phyloP scores from a whole-genome alignment of 441 rosid genomes.

The Kokia cookei region DNA sequence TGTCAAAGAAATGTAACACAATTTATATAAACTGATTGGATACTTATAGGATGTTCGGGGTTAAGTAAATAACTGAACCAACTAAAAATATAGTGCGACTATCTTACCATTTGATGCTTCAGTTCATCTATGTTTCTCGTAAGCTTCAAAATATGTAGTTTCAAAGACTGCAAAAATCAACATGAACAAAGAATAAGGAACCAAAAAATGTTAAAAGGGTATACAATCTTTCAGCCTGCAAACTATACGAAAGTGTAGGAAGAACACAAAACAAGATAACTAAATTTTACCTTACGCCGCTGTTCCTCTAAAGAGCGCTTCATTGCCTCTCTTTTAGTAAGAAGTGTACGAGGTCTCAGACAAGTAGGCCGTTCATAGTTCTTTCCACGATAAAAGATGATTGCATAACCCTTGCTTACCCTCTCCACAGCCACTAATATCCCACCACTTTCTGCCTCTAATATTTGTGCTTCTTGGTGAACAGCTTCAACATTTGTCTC shows the following conservation, averaged over 20 bases:
- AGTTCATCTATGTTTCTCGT: slow-evolving; percentile 52
- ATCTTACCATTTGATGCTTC: slow-evolving; percentile 69
- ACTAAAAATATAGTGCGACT: neutral
- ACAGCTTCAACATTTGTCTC: slow-evolving; percentile 55
- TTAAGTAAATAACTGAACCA: slow-evolving; percentile 4
- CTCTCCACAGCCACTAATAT: slow-evolving; percentile 83
- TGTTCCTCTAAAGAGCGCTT: slow-evolving; percentile 81
- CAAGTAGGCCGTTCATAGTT: slow-evolving; percentile 74
- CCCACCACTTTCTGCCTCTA: slow-evolving; percentile 95
- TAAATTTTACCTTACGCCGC: slow-evolving; percentile 56
- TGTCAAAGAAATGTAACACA: slow-evolving; percentile 13
- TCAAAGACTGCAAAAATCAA: slow-evolving; percentile 66
- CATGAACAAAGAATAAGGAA: slow-evolving; percentile 4
- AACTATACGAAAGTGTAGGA: neutral
- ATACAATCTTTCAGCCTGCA: neutral
- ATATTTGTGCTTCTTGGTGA: slow-evolving; percentile 55
- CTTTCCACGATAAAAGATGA: slow-evolving; percentile 90
- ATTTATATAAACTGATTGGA: neutral
- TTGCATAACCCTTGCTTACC: slow-evolving; percentile 82
- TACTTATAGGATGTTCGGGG: neutral
- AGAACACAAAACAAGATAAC: neutral
- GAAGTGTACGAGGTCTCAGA: slow-evolving; percentile 83
- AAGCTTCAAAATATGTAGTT: slow-evolving; percentile 87
- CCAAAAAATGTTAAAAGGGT: slow-evolving; percentile 1
- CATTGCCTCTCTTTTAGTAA: slow-evolving; percentile 77